A percentile compares a stretch with the other conserved stretches of the same genome.
phyloP scores from a whole-genome alignment of 202 grass and related monocot genomes.

The Panicum hallii region DNA sequence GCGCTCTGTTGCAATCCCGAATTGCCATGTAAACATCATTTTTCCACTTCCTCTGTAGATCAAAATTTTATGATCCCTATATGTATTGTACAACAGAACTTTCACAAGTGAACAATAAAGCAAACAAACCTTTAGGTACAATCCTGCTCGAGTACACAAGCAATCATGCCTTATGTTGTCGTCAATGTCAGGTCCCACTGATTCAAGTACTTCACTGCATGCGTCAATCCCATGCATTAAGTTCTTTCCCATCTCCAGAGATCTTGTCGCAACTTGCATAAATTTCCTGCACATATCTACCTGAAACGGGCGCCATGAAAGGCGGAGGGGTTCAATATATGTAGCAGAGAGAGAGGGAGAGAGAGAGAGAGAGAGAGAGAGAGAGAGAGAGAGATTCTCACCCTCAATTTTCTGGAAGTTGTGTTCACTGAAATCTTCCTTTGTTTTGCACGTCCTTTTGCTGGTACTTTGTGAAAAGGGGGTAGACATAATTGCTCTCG shows the following conservation, averaged over 20 bases:
- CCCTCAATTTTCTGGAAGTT: slow-evolving; percentile 66
- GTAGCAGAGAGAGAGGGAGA: slow-evolving; percentile 33
- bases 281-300: slow-evolving; percentile 81
- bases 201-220: slow-evolving; percentile 83
- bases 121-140: slow-evolving; percentile 86
- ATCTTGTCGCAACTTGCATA: slow-evolving; percentile 62
- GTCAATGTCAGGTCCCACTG: slow-evolving; percentile 60
- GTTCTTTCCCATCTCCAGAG: slow-evolving; percentile 59
- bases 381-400: slow-evolving; percentile 44
- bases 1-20: slow-evolving; percentile 76
- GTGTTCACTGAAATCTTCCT: slow-evolving; percentile 39
- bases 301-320: slow-evolving; percentile 56
- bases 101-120: slow-evolving; percentile 32
- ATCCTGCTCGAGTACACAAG: slow-evolving; percentile 81
- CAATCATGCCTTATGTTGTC: slow-evolving; percentile 61
- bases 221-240: slow-evolving; percentile 82
- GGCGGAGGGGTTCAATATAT: slow-evolving; percentile 45
- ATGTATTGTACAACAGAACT: slow-evolving; percentile 20
- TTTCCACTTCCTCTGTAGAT: slow-evolving; percentile 91
- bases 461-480: slow-evolving; percentile 59
- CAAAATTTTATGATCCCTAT: slow-evolving; percentile 46
- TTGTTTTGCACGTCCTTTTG: slow-evolving; percentile 37
- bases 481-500: slow-evolving; percentile 61
- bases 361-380: slow-evolving; percentile 10
- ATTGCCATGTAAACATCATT: slow-evolving; percentile 98